These are phyloP conservation scores for Withania somnifera DNA, from an alignment of 305 asterid species.

Conservation along the genomic window DNA sequence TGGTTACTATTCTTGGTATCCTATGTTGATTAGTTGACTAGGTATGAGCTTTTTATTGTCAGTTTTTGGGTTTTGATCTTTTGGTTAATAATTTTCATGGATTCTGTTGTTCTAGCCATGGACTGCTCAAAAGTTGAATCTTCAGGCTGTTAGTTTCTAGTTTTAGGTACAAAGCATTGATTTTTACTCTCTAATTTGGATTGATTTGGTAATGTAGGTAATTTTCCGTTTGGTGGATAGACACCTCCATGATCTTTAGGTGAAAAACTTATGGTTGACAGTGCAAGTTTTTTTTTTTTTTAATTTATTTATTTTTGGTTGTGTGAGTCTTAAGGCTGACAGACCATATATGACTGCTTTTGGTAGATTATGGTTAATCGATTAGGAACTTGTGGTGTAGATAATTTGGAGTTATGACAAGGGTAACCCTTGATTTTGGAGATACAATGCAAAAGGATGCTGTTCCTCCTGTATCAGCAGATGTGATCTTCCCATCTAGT, in stretches of 20 bases:
- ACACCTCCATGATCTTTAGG: neutral
- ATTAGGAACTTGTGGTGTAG: neutral
- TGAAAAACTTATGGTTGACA: neutral
- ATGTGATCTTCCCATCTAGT: constrained; percentile 67
- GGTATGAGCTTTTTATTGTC: neutral
- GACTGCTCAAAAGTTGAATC: neutral
- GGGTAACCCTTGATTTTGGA: constrained; percentile 58
- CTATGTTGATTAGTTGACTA: neutral
- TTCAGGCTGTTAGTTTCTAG: neutral
- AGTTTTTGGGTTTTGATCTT: neutral
- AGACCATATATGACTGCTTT: neutral
- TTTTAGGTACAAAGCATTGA: neutral
- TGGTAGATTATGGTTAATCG: neutral
- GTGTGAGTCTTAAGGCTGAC: neutral
- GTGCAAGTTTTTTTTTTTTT: neutral
- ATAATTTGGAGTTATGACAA: constrained; percentile 39
- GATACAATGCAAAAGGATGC: constrained; percentile 65
- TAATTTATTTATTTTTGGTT: neutral
- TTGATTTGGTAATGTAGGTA: constrained; percentile 1
- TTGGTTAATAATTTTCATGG: neutral
- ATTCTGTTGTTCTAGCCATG: neutral
- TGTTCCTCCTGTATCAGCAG: constrained; percentile 76
- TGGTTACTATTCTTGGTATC: neutral
- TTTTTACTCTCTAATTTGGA: neutral
- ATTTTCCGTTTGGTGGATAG: neutral